These are phyloP conservation scores for Zygosaccharomyces lentus DNA, from an alignment of 805 yeast genomes.

Conservation along the genomic window DNA sequence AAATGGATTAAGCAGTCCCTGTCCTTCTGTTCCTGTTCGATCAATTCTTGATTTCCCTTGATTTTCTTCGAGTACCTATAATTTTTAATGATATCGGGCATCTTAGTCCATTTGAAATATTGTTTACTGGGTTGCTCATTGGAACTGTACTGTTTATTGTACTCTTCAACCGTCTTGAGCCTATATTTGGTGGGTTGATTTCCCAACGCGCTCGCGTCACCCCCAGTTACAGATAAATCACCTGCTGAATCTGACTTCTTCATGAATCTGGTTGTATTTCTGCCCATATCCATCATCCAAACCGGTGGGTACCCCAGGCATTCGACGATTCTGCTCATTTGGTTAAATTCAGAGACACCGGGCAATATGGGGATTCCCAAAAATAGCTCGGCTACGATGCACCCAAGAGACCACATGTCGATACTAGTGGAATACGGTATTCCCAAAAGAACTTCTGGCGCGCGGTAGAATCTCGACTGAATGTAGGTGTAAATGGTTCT, in stretches of 20 bases:
- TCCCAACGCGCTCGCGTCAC: not conserved
- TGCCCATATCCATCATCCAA: slow-evolving; percentile 97
- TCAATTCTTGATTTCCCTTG: slow-evolving; percentile 32
- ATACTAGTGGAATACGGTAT: slow-evolving; percentile 88
- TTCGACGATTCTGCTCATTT: slow-evolving; percentile 72
- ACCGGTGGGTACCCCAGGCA: slow-evolving; percentile 85
- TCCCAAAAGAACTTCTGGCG: slow-evolving; percentile 92
- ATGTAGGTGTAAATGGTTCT: slow-evolving; percentile 87
- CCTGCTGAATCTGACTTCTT: slow-evolving; percentile 19
- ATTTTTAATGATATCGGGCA: slow-evolving; percentile 70
- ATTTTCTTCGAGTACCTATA: slow-evolving; percentile 66
- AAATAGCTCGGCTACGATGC: slow-evolving; percentile 85
- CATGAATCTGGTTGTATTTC: slow-evolving; percentile 63
- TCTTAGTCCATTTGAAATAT: slow-evolving; percentile 63
- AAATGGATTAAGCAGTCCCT: slow-evolving; percentile 73
- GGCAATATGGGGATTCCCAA: slow-evolving; percentile 92
- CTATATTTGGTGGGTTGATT: slow-evolving; percentile 24
- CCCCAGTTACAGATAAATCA: slow-evolving; percentile 4
- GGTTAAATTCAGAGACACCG: slow-evolving; percentile 91
- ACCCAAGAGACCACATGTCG: slow-evolving; percentile 97
- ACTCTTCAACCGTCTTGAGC: slow-evolving; percentile 49
- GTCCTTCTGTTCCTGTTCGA: slow-evolving; percentile 70
- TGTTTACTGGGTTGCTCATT: slow-evolving; percentile 77
- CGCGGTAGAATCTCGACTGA: slow-evolving; percentile 87
- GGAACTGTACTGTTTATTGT: slow-evolving; percentile 36